Conservation (phyloP, 495 filamentous ascomycete genomes). For the Cercophora scortea region DNA sequence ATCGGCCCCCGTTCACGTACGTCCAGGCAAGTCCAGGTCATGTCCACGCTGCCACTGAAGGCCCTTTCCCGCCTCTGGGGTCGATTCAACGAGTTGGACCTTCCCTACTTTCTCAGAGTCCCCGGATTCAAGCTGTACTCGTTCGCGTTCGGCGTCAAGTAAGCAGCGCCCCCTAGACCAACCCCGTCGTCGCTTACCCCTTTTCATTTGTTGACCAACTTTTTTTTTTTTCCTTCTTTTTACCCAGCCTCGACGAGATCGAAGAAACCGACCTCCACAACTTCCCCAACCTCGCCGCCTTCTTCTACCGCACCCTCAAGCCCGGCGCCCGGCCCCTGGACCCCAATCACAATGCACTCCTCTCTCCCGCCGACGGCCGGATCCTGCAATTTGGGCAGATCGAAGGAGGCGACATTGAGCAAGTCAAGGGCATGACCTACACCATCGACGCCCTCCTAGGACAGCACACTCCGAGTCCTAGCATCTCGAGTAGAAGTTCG, state of each 20-base stretch:
- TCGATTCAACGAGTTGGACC: conserved; percentile 83
- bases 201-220: not conserved
- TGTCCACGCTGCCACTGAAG: conserved; percentile 93
- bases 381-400: conserved; percentile 90
- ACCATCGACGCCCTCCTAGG: conserved; percentile 88
- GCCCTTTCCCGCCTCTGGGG: conserved; percentile 91
- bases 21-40: conserved; percentile 81
- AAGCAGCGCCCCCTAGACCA: conserved; percentile 8
- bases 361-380: conserved; percentile 84
- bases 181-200: not conserved
- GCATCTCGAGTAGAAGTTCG: conserved; percentile 24
- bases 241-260: conserved; percentile 64
- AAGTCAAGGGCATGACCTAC: conserved; percentile 98
- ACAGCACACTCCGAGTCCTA: conserved; percentile 41
- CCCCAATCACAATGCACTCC: conserved; percentile 63
- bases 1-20: conserved; percentile 1
- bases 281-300: conserved; percentile 89
- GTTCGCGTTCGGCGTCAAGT: conserved; percentile 88
- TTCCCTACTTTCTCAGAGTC: conserved; percentile 82
- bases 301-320: conserved; percentile 94
- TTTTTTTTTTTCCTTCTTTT: too few species aligned
- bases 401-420: conserved; percentile 89
- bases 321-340: conserved; percentile 85
- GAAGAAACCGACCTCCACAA: conserved; percentile 77
- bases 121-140: conserved; percentile 96